These are phyloP conservation scores for Nothomitra cinnamomea DNA, from an alignment of 2,329 filamentous ascomycete species.

Conservation along the genomic window DNA sequence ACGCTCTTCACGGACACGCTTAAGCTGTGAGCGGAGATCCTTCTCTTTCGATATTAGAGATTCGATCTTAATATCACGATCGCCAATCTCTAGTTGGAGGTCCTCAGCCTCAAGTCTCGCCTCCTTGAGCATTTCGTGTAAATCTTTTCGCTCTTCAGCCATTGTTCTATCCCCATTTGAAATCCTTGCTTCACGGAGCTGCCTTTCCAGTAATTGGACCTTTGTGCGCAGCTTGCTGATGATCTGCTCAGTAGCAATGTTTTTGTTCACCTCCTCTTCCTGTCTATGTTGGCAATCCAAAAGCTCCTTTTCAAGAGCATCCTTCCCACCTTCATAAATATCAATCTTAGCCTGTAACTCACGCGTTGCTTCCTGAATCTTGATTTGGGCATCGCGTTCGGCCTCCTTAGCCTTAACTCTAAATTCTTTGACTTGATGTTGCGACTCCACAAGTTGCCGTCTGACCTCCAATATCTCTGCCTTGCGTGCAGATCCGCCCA, in stretches of 20 bases:
- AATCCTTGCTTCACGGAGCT: slow-evolving; percentile 37
- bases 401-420: slow-evolving; percentile 31
- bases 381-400: slow-evolving; percentile 35
- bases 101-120: slow-evolving; percentile 48
- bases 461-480: slow-evolving; percentile 42
- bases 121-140: slow-evolving; percentile 43
- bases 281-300: slow-evolving; percentile 7
- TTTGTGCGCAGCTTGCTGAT: slow-evolving; percentile 13
- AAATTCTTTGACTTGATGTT: slow-evolving; percentile 41
- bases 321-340: slow-evolving; percentile 1
- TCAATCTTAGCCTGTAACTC: slow-evolving; percentile 2
- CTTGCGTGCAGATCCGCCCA: slow-evolving; percentile 34
- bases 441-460: slow-evolving; percentile 41
- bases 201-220: slow-evolving; percentile 22
- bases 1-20: slow-evolving; percentile 36
- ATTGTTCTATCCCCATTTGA: slow-evolving; percentile 24
- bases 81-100: slow-evolving; percentile 53
- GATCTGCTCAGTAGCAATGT: slow-evolving; percentile 8
- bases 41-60: slow-evolving; percentile 37
- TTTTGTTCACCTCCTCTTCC: slow-evolving; percentile 6
- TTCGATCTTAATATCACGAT: slow-evolving; percentile 50
- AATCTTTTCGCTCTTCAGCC: slow-evolving; percentile 38
- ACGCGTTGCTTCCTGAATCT: slow-evolving; percentile 14
- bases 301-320: slow-evolving; percentile 26
- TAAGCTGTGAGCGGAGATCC: slow-evolving; percentile 48